phyloP scores from a whole-genome alignment of 2,329 filamentous ascomycete species.

The Laburnicola sp. region DNA sequence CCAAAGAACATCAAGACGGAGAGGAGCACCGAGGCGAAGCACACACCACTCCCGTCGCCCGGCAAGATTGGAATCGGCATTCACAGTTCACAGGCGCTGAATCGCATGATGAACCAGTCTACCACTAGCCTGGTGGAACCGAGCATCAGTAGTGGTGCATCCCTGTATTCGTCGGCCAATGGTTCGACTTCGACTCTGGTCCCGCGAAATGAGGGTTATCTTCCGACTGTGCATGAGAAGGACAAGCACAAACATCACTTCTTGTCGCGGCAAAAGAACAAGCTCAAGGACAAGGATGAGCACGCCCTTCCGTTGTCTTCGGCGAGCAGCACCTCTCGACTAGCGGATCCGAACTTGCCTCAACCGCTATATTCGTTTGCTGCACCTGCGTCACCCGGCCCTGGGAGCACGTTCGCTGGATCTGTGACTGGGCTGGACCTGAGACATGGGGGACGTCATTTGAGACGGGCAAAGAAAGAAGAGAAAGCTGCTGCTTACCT shows the following conservation, averaged over 20 bases:
- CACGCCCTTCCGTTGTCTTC: slow-evolving; percentile 71
- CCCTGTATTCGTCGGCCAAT: slow-evolving; percentile 74
- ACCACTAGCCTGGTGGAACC: slow-evolving; percentile 70
- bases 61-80: slow-evolving; percentile 65
- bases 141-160: slow-evolving; percentile 56
- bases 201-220: slow-evolving; percentile 51
- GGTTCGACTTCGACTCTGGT: slow-evolving; percentile 76
- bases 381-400: slow-evolving; percentile 70
- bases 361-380: slow-evolving; percentile 80
- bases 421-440: slow-evolving; percentile 80
- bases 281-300: slow-evolving; percentile 72
- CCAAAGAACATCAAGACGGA: slow-evolving; percentile 73
- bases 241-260: slow-evolving; percentile 78
- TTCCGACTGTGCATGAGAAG: slow-evolving; percentile 51
- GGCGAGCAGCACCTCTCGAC: slow-evolving; percentile 73
- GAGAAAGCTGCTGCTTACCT: slow-evolving; percentile 52
- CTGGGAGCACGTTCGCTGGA: slow-evolving; percentile 72
- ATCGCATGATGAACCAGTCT: slow-evolving; percentile 66
- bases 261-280: slow-evolving; percentile 76
- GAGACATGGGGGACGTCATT: slow-evolving; percentile 72
- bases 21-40: slow-evolving; percentile 66
- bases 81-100: slow-evolving; percentile 64
- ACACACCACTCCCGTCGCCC: slow-evolving; percentile 71
- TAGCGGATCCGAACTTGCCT: slow-evolving; percentile 73
- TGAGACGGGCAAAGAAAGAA: slow-evolving; percentile 72